Evolutionary conservation across 192 early-diverging fungal genomes (phyloP).

Genomic region (Coemansia sp.): DNA sequence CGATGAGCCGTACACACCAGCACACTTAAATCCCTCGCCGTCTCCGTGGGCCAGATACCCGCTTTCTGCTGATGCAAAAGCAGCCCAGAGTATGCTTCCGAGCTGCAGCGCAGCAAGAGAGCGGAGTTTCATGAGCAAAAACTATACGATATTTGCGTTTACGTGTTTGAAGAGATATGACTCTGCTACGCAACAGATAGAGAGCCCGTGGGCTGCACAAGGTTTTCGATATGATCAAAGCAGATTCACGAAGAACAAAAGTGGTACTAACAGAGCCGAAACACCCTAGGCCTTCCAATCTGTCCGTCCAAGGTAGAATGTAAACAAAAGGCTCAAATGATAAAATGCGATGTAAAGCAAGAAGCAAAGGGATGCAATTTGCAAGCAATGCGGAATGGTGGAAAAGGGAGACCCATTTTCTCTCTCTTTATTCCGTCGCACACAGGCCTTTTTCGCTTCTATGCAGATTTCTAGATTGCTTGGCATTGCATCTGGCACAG

Average conservation of each 20-base stretch:
- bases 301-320: no score
- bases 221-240: no score
- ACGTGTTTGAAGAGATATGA: no score
- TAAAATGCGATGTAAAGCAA: background rate
- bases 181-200: no score
- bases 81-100: background rate
- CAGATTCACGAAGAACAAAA: no score
- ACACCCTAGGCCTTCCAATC: no score
- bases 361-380: background rate
- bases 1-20: slow-evolving; percentile 42
- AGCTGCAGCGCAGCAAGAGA: slow-evolving; percentile 3
- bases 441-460: no score
- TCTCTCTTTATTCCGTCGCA: background rate
- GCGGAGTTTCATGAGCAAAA: background rate
- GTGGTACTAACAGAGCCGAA: no score
- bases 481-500: no score
- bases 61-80: slow-evolving; percentile 19
- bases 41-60: slow-evolving; percentile 41
- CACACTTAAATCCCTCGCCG: slow-evolving; percentile 50
- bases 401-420: background rate
- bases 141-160: no score
- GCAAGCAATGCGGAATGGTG: background rate
- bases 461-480: no score
- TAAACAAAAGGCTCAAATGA: background rate
- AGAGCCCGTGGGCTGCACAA: no score